Base-by-base conservation (phyloP, 768 basidiomycete genomes). In the Serpula lacrymans region DNA sequence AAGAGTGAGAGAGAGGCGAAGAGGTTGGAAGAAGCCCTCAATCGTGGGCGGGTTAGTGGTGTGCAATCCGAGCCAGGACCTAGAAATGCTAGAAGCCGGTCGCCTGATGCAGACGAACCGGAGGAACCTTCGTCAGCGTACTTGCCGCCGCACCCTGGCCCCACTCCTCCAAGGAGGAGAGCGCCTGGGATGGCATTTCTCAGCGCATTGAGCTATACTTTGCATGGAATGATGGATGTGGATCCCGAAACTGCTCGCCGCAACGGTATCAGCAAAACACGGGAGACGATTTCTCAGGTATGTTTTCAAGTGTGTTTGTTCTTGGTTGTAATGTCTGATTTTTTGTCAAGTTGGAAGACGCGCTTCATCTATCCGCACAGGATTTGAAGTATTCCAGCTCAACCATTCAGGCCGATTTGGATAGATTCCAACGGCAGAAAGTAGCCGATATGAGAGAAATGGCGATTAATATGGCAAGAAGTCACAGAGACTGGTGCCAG, bases 221-320 rank as follows among this genome's bases (percentile, higher is more conserved):
- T 99, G 41, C 92, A 94, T 51, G 94, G 95, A 4, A 94, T 98
- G 83, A 97, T 99, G 84, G 96, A 99, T 52, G 88, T 88, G 13
- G 96, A 99, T 64, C 96, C 96, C 3, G 96, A 98, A 68, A 89
- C 88, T 13, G 94, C 95, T 5, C 72, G 96, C 45, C 74, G 96
- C 48, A 97, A 87, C 55, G 80, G 84, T 38, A 98, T 99, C 48
- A 86, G 86, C 46, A 97, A 96, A 69, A 93, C 92, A 4, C 78
- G 89, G 51, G 95, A 98, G 65, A 80, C 78, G 14, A 96, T 97
- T 47, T 90, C 91, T n/a, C 89, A 93, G 72, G 94, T 94, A 57
- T 50, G 68, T 58, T 14, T 45, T 28, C 32, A 41, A 17, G 6
- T 11, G 29, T 38, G 17, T 23, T 48, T 46, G 30, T 49, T 41